Conservation (phyloP, 371 early-diverging fungal species). For the Caulochytrium protostelioides region DNA sequence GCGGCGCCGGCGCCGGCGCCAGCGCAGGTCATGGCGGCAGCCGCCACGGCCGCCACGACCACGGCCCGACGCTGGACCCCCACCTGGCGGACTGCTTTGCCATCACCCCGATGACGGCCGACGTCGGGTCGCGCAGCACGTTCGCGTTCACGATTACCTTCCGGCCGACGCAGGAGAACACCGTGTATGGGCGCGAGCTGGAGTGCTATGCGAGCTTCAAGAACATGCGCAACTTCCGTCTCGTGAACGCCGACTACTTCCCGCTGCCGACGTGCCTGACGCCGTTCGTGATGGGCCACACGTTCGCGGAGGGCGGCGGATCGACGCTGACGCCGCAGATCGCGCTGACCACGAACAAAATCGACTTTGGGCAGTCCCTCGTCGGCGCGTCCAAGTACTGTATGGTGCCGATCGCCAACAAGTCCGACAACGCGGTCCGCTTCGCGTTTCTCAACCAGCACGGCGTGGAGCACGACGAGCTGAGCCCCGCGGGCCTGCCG, state of each 20-base stretch:
- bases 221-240: slow-evolving; percentile 27
- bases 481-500: no score
- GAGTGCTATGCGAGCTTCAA: slow-evolving; percentile 28
- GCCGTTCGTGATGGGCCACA: slow-evolving; percentile 21
- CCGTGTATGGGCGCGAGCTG: slow-evolving; percentile 19
- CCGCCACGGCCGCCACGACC: not conserved
- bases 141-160: slow-evolving; percentile 19
- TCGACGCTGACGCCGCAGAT: slow-evolving; percentile 23
- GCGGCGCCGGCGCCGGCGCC: not conserved
- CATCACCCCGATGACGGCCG: slow-evolving; percentile 13
- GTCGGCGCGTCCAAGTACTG: slow-evolving; percentile 19
- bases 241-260: slow-evolving; percentile 24
- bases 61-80: no score
- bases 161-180: slow-evolving; percentile 19
- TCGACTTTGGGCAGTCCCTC: slow-evolving; percentile 21
- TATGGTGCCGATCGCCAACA: slow-evolving; percentile 16
- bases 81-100: slow-evolving; percentile 7
- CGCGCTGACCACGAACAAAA: slow-evolving; percentile 9
- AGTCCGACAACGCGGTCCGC: slow-evolving; percentile 21
- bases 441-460: slow-evolving; percentile 17
- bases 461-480: no score
- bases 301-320: slow-evolving; percentile 17
- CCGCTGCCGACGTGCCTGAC: slow-evolving; percentile 27
- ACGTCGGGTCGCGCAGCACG: slow-evolving; percentile 13
- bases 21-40: not conserved